Evolutionary conservation across 805 yeast species (phyloP), one percentile per base, ranked within the genome.

Genomic region (Hanseniaspora taiwanica): DNA sequence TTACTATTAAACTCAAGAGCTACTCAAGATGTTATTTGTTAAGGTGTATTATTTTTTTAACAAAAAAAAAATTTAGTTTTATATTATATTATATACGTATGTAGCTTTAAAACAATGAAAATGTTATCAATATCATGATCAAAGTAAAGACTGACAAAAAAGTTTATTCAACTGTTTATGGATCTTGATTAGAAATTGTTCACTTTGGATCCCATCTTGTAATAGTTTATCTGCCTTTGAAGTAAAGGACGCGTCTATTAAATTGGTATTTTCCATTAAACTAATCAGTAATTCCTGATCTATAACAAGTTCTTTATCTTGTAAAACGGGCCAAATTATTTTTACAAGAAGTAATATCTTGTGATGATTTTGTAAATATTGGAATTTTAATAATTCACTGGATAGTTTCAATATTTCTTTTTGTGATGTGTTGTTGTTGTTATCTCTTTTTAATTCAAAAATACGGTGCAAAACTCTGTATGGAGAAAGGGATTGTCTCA

Each of bases 1-100:
- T 77, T 91, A 62, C 75, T 91, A 64, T 78, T 91, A 69, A 91
- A 91, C 82, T 87, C 98, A 49, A 82, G 94, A 74, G 97, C 97
- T 54, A 79, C 83, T 50, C 93, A 82, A 67, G 95, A 81, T 61
- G 94, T 84, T 50, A 60, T 69, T 55, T 84, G 94, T 72, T 81
- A 76, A 70, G 43, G 7, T 25, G 29, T 5, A 12, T 4, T 25
- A 12, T 25, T 4, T 25, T 25, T 25, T 25, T 8, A 25, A 14
- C 29, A 36, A 14, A 25, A 19, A 19, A 24, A 17, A 20, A 36
- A 25, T 13, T 24, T 20, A 6, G 10, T 36, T 36, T 21, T 25
- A 36, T 14, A 25, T 18, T 14, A 25, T 14, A 25, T 8, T 25
- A 12, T 25, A 25, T 25, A 25, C n/a, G n/a, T 25, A 25, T 25